A percentile compares a stretch with the other conserved stretches of the same genome.
These are phyloP conservation scores for Xylaria scruposa DNA, from an alignment of 495 filamentous ascomycete genomes.

Conservation along the genomic window DNA sequence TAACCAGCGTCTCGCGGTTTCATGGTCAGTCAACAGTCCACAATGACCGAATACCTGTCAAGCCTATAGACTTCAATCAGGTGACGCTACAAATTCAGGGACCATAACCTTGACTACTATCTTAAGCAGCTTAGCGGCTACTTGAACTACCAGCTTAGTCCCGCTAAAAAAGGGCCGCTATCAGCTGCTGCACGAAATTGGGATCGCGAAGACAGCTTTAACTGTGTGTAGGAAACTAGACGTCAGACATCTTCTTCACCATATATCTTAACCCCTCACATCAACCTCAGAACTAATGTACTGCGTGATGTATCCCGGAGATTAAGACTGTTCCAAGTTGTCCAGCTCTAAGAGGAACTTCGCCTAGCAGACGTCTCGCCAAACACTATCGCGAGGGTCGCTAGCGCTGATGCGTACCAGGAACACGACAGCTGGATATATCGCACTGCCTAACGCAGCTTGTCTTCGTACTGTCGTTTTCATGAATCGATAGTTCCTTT, in stretches of 20 bases:
- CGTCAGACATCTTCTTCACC: not conserved
- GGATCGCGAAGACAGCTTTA: not conserved
- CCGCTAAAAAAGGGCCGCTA: not conserved
- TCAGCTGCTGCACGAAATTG: slow-evolving; percentile 6
- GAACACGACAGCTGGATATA: not conserved
- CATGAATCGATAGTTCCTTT: not conserved
- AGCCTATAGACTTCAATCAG: not conserved
- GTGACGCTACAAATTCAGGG: not conserved
- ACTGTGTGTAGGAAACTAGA: not conserved
- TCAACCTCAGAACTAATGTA: too few relatives aligned
- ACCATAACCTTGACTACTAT: not conserved
- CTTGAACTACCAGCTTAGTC: not conserved
- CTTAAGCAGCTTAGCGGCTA: not conserved
- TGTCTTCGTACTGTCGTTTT: not conserved
- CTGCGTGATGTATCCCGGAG: not conserved
- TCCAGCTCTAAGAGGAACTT: not conserved
- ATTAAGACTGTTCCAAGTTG: not conserved
- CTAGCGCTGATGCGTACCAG: not conserved
- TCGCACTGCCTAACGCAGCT: not conserved
- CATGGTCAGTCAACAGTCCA: not conserved
- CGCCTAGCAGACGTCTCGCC: not conserved
- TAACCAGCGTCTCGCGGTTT: not conserved
- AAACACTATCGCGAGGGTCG: not conserved
- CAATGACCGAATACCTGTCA: not conserved
- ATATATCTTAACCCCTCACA: not conserved